Percentiles rank a stretch among this genome's conserved stretches.
Conservation (phyloP, 2,329 filamentous ascomycete genomes). For the Fusarium pilosicola region DNA sequence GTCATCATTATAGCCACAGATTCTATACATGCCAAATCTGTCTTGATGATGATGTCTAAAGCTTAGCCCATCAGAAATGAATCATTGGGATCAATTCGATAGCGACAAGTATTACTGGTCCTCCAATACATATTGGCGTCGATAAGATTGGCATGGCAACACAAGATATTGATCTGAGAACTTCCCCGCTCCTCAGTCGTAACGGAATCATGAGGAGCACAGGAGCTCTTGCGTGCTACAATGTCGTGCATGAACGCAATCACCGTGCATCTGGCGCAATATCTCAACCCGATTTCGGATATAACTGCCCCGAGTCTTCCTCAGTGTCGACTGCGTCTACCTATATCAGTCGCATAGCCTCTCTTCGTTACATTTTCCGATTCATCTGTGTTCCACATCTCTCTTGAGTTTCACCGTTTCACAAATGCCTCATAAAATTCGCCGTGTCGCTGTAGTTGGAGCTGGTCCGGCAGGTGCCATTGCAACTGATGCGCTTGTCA, state of each 20-base stretch:
- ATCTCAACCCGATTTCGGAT: background rate
- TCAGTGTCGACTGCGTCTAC: too few species aligned
- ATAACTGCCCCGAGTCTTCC: background rate
- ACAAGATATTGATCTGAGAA: background rate
- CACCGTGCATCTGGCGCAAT: background rate
- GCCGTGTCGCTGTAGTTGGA: conserved; percentile 21
- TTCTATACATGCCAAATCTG: background rate
- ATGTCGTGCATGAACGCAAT: background rate
- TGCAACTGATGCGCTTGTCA: conserved; percentile 26
- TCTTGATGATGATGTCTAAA: too few species aligned
- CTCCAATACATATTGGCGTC: background rate
- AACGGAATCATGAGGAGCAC: background rate
- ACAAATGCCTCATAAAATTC: background rate
- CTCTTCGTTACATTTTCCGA: background rate
- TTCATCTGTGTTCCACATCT: accelerated
- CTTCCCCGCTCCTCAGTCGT: background rate
- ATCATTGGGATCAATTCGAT: background rate
- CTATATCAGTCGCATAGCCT: background rate
- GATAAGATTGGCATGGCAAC: background rate
- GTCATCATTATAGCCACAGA: background rate
- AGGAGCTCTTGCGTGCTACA: background rate
- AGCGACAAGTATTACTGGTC: too few species aligned
- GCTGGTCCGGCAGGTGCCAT: conserved; percentile 32
- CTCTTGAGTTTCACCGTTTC: accelerated
- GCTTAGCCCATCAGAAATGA: accelerated